Evolutionary conservation across 331 rosid species (phyloP).

Genomic region (Saraca asoca): DNA sequence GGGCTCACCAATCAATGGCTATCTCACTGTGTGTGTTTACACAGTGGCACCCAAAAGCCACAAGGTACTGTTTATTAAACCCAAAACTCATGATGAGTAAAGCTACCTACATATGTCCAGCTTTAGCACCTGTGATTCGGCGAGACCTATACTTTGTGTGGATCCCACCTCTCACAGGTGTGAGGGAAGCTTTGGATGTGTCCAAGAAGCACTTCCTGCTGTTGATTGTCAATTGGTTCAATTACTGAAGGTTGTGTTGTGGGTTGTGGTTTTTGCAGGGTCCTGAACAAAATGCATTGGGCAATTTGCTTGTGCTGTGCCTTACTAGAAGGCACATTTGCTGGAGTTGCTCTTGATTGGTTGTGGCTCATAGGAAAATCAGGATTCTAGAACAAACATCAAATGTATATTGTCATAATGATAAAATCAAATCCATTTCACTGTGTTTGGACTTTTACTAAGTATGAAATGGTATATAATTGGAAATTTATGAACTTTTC

Average conservation of each 20-base stretch:
- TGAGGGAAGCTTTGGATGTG: too few relatives aligned
- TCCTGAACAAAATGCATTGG: conserved; percentile 94
- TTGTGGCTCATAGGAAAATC: conserved; percentile 72
- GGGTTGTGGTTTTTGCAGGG: conserved; percentile 51
- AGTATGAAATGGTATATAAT: too few relatives aligned
- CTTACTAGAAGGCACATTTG: conserved; percentile 58
- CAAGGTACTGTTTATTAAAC: conserved; percentile 44
- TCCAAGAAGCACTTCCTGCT: too few relatives aligned
- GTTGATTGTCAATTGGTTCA: not conserved
- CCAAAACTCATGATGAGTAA: not conserved
- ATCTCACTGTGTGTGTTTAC: conserved; percentile 80
- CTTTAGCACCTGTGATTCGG: too few relatives aligned
- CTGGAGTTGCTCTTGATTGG: conserved; percentile 75
- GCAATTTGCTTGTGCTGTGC: conserved; percentile 68
- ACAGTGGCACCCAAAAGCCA: conserved; percentile 78
- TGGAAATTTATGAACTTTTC: too few relatives aligned
- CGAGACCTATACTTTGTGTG: too few relatives aligned
- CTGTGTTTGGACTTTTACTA: too few relatives aligned
- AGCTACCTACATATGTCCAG: too few relatives aligned
- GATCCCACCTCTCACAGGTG: too few relatives aligned
- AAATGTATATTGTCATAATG: not conserved
- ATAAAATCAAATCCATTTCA: too few relatives aligned
- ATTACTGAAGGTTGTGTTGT: not conserved
- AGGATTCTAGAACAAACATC: conserved; percentile 20
- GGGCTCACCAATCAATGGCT: conserved; percentile 77